Base-by-base conservation (phyloP, 495 filamentous ascomycete genomes). In the Beverwykella pulmonaria region DNA sequence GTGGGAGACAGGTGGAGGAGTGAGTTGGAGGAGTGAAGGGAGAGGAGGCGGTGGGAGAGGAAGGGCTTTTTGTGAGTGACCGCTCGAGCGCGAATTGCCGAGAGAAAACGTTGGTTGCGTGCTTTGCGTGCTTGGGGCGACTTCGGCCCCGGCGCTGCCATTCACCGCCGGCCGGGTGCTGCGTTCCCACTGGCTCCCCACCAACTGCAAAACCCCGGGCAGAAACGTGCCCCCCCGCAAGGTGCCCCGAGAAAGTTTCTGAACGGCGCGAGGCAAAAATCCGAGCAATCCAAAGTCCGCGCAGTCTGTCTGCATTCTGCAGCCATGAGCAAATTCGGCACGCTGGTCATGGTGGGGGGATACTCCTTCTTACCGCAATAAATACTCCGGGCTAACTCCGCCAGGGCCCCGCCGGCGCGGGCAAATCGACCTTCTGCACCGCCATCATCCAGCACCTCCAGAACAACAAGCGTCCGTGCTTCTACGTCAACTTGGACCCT, bases 401-500 rank as follows among this genome's bases (percentile, higher is more conserved):
- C 10, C 46, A 68, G 65, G 69, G 68, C 54, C 71, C 73, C 15
- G 71, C 63, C 52, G 56, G 65, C 52, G 58, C 69, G 19, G 69
- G 73, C 63, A 79, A 93, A 86, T 92, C 93, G 34, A 98, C 93
- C 46, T 98, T 98, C 77, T 97, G 92, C 83, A 87, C 91, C 56
- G 87, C 92, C 49, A 81, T 97, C 65, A 96, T 98, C 78, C 89
- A 93, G 22, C 92, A 98, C 73, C 88, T 97, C 22, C 88, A 90
- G 69, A 88, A 89, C 65, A 92, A 92, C 72, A 90, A 90, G 49
- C 90, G 94, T 0, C 95, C 92, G 59, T 91, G 88, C 76, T 95
- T 92, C 83, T 98, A 98, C 80, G 88, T 98, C 66, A 98, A 98
- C 79, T 90, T 98, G 67, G 94, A 98, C 77, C 94, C 94, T 0